phyloP scores from a whole-genome alignment of 1,139 yeast species.

The Sugiyamaella grinbergsii region DNA sequence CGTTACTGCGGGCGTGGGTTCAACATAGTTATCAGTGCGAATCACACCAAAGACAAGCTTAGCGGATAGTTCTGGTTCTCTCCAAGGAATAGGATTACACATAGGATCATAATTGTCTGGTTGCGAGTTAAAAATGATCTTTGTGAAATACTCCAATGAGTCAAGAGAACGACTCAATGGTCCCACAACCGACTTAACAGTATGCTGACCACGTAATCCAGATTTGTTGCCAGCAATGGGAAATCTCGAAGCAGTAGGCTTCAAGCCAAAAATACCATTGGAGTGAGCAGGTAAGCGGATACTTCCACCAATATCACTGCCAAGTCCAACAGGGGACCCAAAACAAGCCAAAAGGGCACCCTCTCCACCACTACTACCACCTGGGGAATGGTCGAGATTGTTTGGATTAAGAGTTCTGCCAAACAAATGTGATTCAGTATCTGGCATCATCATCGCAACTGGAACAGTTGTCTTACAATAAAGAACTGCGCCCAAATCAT shows the following conservation, averaged over 20 bases:
- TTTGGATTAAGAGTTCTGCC: constrained; percentile 50
- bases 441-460: constrained; percentile 58
- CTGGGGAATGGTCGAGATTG: constrained; percentile 50
- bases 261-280: constrained; percentile 54
- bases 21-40: constrained; percentile 38
- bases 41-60: constrained; percentile 42
- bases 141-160: constrained; percentile 59
- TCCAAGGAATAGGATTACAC: constrained; percentile 54
- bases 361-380: constrained; percentile 67
- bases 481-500: constrained; percentile 54
- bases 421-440: constrained; percentile 49
- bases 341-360: constrained; percentile 54
- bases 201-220: constrained; percentile 49
- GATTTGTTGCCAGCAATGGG: constrained; percentile 45
- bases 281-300: constrained; percentile 59
- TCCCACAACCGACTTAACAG: constrained; percentile 50
- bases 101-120: constrained; percentile 62
- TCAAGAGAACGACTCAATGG: constrained; percentile 54
- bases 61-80: constrained; percentile 22
- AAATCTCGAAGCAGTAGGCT: constrained; percentile 52
- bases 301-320: constrained; percentile 66
- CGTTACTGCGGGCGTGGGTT: constrained; percentile 50
- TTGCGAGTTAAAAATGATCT: constrained; percentile 52
- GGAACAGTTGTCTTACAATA: constrained; percentile 63
- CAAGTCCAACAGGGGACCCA: constrained; percentile 55